Base-by-base conservation (phyloP, 2,329 filamentous ascomycete species). In the Arthrobotrys musiformis region DNA sequence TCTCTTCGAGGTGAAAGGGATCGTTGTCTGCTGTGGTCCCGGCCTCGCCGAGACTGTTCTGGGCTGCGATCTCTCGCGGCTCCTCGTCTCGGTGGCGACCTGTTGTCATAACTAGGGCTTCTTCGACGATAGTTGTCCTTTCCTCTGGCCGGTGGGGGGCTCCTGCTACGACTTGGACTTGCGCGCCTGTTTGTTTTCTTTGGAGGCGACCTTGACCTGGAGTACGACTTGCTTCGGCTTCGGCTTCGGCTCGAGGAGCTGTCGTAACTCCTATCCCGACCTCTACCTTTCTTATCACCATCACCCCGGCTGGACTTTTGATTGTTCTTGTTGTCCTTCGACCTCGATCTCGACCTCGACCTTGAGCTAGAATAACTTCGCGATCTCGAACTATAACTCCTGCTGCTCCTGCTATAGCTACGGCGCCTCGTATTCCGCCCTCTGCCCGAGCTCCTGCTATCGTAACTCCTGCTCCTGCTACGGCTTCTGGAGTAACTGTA, bases 311-410 rank as follows among this genome's bases (percentile, higher is more conserved):
- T 30, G 33, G 19, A 28, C 40, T 79, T 79, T 7, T 44, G 13
- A 15, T 66, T 70, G 17, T 46, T 66, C 24, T 69, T 60, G 2
- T 48, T 30, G 4, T 66, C 63, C 26, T 56, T 58, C n/a, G 78
- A 52, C n/a, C 62, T 63, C 15, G 79, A 79, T 19, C 69, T 54
- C 4, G 79, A 78, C 37, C 79, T 75, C 1, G 77, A 78, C 17
- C 78, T 78, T 7, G 88, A 73, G 87, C 83, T 83, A 35, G 86
- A 87, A 60, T 86, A 83, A 1, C 86, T 87, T n/a, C 85, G 83
- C 8, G 85, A 79, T 24, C 78, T 84, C 2, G 87, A 90, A 82
- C 70, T 75, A 40, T 50, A 68, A 13, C 63, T 67, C 52, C 42
- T 26, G 28, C 61, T 67, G 33, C 69, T 73, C 30, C 35, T 35